Evolutionary conservation across 1,284 basidiomycete genomes (phyloP), one percentile per base, ranked within the genome.

Genomic region (Psilocybe mexicana): DNA sequence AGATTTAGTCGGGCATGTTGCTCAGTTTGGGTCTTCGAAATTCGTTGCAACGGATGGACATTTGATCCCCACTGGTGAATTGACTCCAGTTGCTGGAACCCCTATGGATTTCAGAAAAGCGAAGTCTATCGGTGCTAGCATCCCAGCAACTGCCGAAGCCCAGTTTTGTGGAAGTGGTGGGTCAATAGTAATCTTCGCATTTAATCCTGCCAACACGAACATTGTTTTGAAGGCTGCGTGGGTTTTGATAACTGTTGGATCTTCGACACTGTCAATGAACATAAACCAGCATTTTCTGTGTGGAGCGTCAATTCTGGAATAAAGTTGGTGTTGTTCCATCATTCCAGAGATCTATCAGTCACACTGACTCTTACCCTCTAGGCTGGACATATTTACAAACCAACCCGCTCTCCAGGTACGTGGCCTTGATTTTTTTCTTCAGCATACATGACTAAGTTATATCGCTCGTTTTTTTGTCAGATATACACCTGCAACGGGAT

Each of bases 221-320:
- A n/a, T 23, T 7, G n/a, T 42, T 18, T 56, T n/a, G 4, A 54
- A 77, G 78, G 70, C 46, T 79, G 77, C 52, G 69, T 73, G 14
- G 79, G 79, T 0, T 79, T 76, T 56, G 80, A 82, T 61, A 80
- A 79, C 55, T 74, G 72, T 55, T 80, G 76, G 77, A 66, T 82
- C 25, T 79, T 78, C 57, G 76, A 80, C 58, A 60, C 72, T 7
- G 63, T 70, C 40, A 46, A 70, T 42, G 47, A 35, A 11, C 63
- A 61, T 3, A 68, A 72, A 35, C 72, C 75, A 2, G 72, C 68
- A 28, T 72, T 79, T 54, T 76, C 75, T 2, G 60, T 80, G 3
- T 79, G 76, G 74, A 79, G 76, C 59, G 65, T 67, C 6, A 75
- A 75, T 54, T 81, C 80, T 26, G 80, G 80, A 0, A 81, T 82